Base-by-base conservation (phyloP, 768 basidiomycete genomes). In the Mycena maculata region DNA sequence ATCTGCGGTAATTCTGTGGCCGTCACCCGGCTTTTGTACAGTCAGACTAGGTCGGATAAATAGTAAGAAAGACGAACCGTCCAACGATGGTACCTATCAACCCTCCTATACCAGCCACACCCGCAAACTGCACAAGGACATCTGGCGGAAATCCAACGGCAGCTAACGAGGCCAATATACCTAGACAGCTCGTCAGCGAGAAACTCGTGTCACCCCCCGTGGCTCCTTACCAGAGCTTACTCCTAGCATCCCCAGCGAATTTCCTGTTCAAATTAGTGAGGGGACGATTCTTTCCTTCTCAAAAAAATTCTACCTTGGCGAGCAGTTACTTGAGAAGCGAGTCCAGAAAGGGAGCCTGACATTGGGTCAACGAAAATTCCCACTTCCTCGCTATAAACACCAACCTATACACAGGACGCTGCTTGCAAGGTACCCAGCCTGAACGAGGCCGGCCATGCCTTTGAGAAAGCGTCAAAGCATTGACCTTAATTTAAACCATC, bases 1-100 rank as follows among this genome's bases (percentile, higher is more conserved):
- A 88, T 92, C 76, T 96, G 94, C 10, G 94, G 94, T 38, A 96
- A 84, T 74, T 96, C 95, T 20, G 93, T 95, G 3, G 92, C 91
- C 18, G 92, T 94, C 49, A 95, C 92, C 23, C 94, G 88, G 33
- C 93, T 84, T 28, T 8, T 28, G 7, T 16, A 23, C 57, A 60
- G 45, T 61, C 12, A 67, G 53, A n/a, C 11, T 13, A 23, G 31
- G 30, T 28, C 6, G 30, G 23, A 23, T 49, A 23, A 11, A 10
- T 22, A 50, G 31, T 23, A 49, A 23, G 22, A 47, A 30, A 42
- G 10, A 60, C 69, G 39, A 16, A 70, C 69, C 69, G 60, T 39
- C 94, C 94, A 67, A 96, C 87, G 69, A 92, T 78, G 15, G 90
- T 76, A 12, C 94, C 94, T 28, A 91, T 76, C 10, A 85, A 76